Conservation (phyloP, 441 rosid species). For the Eugenia klotzschiana region DNA sequence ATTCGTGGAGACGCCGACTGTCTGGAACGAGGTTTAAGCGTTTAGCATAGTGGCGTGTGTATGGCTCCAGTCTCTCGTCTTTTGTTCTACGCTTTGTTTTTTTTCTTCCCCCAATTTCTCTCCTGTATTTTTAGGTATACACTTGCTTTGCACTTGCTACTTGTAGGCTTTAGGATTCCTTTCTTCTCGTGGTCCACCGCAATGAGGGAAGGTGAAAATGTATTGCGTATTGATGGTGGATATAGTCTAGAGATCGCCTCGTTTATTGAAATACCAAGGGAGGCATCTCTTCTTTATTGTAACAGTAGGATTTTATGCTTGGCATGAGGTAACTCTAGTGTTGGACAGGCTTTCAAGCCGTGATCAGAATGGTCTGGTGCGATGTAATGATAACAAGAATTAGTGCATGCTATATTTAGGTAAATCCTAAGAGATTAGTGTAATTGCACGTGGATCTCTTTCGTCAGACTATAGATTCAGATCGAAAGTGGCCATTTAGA, state of each 20-base stretch:
- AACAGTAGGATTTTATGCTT: background rate
- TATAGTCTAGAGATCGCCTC: background rate
- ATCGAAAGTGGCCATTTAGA: background rate
- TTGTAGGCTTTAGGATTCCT: background rate
- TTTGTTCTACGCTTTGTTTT: background rate
- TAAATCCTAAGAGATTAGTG: background rate
- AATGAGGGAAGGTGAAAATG: background rate
- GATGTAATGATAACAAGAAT: background rate
- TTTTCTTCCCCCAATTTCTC: background rate
- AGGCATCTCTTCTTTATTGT: background rate
- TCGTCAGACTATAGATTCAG: background rate
- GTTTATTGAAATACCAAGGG: background rate
- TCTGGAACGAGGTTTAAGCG: background rate
- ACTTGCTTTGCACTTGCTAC: background rate
- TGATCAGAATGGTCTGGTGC: background rate
- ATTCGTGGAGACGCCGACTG: background rate
- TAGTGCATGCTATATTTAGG: background rate
- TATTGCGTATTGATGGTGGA: background rate
- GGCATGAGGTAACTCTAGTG: background rate
- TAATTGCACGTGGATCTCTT: background rate
- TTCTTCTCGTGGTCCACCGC: background rate
- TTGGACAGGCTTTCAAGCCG: background rate
- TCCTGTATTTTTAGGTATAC: background rate
- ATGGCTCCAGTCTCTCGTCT: background rate
- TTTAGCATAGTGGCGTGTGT: background rate